Evolutionary conservation across 495 filamentous ascomycete species (phyloP), one percentile per base, ranked within the genome.

Genomic region (Daldinia decipiens): DNA sequence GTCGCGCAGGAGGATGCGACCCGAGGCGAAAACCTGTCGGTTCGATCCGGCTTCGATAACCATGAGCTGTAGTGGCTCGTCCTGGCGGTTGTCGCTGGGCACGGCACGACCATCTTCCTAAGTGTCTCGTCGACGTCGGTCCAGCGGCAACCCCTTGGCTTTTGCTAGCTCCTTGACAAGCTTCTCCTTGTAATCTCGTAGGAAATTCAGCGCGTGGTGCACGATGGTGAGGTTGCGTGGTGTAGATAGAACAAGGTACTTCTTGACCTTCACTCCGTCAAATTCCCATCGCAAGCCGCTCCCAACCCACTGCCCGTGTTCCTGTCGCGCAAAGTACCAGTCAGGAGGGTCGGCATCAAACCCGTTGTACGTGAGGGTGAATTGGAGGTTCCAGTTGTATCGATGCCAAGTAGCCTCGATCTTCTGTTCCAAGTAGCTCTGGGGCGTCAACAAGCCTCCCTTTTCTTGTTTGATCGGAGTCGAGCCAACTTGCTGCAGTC

Each of bases 221-320:
- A 47, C 19, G 43, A 47, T 47, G 19, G 43, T n/a, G 7, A 47
- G 43, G 17, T 47, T 47, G 43, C 43, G 43, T 19, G 43, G 19
- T 8, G 43, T 47, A 5, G 43, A 47, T 24, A 47, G 19, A 4
- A 47, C 43, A 9, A 47, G 43, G 43, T 47, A 47, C 21, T 47
- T 47, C 43, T 47, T 47, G 19, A 24, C 6, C 3, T 47, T 47
- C 8, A 47, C 43, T 5, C 43, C 43, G 19, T 24, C 19, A 9
- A 8, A 47, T 47, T 47, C 43, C 43, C 43, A 47, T 21, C 43
- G 43, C 43, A 47, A 12, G 7, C 43, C 43, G 43, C 43, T 47
- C 9, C 43, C 43, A 24, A 47, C 43, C 43, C 43, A 47, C 9
- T 47, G 43, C 0, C 17, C 19, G 19, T 47, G 7, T 15, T 47